Base-by-base conservation (phyloP, 345 rosid species). In the Aquilaria sinensis region DNA sequence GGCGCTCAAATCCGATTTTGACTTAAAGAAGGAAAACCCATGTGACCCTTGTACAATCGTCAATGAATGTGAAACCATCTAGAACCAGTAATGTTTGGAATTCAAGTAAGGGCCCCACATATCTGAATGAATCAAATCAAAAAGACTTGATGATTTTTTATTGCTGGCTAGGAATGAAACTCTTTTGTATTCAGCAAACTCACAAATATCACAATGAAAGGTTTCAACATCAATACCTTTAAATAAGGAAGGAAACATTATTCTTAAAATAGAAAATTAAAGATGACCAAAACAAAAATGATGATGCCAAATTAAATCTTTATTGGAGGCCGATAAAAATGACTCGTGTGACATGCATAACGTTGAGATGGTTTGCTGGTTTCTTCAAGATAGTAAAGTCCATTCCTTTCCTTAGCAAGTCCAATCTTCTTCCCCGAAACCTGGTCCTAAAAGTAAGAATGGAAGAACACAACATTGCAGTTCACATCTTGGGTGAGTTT, bases 391-490 rank as follows among this genome's bases (percentile, higher is more conserved):
- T 14, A 32, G 31, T 61, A 61, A 0, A 61, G 30, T 7, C 65
- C 47, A 23, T 61, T 12, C 3, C 8, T 9, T 2, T 50, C n/a
- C 9, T 61, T 61, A 31, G 48, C 65, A 61, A 6, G 14, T 2
- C 65, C 64, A 61, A 61, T 61, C 31, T 10, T 61, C 55, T 14
- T 61, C 47, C 55, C 45, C 30, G 15, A 23, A 12, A 7, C 5
- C 2, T 3, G 54, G 9, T 48, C 54, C 4, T 61, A 47, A 31
- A 61, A 61, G 9, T 61, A 10, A 13, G 30, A 31, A n/a, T 12
- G 2, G 15, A 31, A 61, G 13, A 61, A 61, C 3, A 0, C 10
- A 4, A 50, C 30, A 3, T 23, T 23, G 6, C 31, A 50, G 2
- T 50, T 9, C 1, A 50, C 2, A 4, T 31, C 3, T 9, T 33